phyloP scores from a whole-genome alignment of 768 basidiomycete genomes.

The Boletus insuetus region DNA sequence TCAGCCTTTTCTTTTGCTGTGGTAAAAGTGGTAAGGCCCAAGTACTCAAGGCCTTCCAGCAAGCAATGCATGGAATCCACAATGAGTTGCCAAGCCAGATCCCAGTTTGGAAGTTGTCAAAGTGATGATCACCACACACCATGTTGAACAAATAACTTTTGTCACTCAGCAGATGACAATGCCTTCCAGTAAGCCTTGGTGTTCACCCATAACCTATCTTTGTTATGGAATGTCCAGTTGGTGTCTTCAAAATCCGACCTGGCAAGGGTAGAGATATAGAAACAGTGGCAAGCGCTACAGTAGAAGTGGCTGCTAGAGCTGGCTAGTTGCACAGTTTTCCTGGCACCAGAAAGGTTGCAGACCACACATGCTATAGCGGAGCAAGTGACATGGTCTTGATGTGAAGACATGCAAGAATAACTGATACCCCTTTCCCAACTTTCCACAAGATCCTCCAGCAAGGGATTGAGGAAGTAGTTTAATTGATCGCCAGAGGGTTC shows the following conservation, averaged over 20 bases:
- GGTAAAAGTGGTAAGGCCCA: not conserved
- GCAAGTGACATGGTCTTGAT: no score
- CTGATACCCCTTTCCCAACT: no score
- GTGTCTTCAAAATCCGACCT: constrained; percentile 1
- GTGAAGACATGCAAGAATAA: no score
- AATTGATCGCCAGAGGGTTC: no score
- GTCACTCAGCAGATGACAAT: no score
- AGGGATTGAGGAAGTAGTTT: no score
- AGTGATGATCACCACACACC: not conserved
- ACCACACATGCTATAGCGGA: constrained; percentile 21
- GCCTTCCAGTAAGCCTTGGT: no score
- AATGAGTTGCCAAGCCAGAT: not conserved
- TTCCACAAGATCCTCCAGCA: no score
- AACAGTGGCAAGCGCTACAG: constrained; percentile 32
- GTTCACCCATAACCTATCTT: not conserved
- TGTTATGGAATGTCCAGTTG: constrained; percentile 15
- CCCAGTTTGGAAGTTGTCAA: not conserved
- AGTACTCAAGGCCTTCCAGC: not conserved
- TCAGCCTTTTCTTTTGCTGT: no score
- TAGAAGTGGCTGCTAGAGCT: no score
- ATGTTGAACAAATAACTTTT: not conserved
- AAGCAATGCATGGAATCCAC: not conserved
- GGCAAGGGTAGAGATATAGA: not conserved
- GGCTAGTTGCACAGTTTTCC: no score
- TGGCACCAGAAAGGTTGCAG: constrained; percentile 32